phyloP scores from a whole-genome alignment of 2,329 filamentous ascomycete genomes.

The Uncinocarpus reesii region DNA sequence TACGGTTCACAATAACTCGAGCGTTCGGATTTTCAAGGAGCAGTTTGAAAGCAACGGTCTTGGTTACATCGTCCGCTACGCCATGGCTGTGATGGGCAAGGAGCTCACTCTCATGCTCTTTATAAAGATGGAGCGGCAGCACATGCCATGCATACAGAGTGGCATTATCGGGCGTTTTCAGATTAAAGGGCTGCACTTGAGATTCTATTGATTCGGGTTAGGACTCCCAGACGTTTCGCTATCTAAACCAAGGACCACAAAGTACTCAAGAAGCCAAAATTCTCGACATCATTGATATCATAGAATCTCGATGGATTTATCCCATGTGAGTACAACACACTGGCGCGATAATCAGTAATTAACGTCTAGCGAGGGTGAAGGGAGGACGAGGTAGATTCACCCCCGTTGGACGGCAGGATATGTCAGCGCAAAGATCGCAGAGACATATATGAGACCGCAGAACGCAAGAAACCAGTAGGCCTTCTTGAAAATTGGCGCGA shows the following conservation, averaged over 20 bases:
- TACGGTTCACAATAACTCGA: conserved; percentile 48
- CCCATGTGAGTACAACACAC: conserved; percentile 74
- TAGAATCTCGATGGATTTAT: conserved; percentile 62
- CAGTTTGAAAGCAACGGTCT: conserved; percentile 42
- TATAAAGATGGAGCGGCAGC: conserved; percentile 66
- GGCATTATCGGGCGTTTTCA: conserved; percentile 65
- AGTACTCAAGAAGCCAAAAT: conserved; percentile 77
- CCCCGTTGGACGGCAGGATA: conserved; percentile 67
- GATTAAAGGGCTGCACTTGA: conserved; percentile 76
- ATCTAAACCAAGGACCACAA: conserved; percentile 19
- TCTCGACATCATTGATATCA: conserved; percentile 64
- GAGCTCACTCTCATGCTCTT: conserved; percentile 57
- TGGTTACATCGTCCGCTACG: conserved; percentile 37
- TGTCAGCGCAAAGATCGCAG: conserved; percentile 55
- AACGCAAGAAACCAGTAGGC: conserved; percentile 49
- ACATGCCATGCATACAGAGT: conserved; percentile 84
- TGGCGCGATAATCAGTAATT: conserved; percentile 29
- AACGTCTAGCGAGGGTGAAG: not conserved
- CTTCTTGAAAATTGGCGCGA: conserved; percentile 40
- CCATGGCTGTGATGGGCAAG: conserved; percentile 46
- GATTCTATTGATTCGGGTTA: conserved; percentile 40
- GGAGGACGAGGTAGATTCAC: conserved; percentile 42
- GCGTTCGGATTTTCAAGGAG: conserved; percentile 43
- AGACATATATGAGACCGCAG: conserved; percentile 54
- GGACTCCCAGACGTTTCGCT: not conserved